Percentiles rank a stretch among this genome's conserved stretches.
Evolutionary conservation across 1,139 yeast species (phyloP).

Genomic region (Ogataea hybrid): DNA sequence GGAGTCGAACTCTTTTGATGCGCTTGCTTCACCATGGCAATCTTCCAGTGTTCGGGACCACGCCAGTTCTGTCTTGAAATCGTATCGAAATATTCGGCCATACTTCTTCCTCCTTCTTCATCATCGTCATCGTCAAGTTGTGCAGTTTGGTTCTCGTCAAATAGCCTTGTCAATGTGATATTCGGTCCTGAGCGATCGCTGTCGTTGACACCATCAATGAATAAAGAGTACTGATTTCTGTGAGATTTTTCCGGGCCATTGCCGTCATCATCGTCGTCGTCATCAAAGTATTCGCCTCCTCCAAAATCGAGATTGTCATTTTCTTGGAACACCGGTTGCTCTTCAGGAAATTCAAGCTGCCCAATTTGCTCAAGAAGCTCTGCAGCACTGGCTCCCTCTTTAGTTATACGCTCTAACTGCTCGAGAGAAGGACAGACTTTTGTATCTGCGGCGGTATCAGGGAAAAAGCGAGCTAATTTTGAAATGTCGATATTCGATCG

Average conservation of each 20-base stretch:
- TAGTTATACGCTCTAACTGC: conserved; percentile 44
- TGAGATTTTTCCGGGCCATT: conserved; percentile 23
- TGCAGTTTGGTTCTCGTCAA: conserved; percentile 32
- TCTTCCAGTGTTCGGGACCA: conserved; percentile 95
- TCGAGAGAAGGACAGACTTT: conserved; percentile 49
- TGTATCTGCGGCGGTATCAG: conserved; percentile 17
- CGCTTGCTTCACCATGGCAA: conserved; percentile 33
- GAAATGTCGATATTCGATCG: conserved; percentile 4
- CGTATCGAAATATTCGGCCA: conserved; percentile 42
- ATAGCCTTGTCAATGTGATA: conserved; percentile 35
- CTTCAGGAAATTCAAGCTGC: conserved; percentile 28
- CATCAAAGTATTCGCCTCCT: conserved; percentile 6
- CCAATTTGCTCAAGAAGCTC: conserved; percentile 34
- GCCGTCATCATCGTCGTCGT: conserved; percentile 21
- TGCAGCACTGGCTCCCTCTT: conserved; percentile 38
- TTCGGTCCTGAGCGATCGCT: conserved; percentile 62
- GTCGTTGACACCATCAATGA: conserved; percentile 37
- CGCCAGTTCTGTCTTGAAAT: conserved; percentile 50
- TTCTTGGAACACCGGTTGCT: conserved; percentile 23
- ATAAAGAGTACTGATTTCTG: conserved; percentile 30
- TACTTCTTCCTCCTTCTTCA: conserved; percentile 25
- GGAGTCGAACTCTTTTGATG: conserved; percentile 15
- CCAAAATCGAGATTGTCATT: conserved; percentile 25
- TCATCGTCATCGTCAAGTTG: conserved; percentile 36
- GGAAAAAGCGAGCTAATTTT: conserved; percentile 11